These are phyloP conservation scores for Lactifluus hygrophoroides DNA, from an alignment of 768 basidiomycete species.

Conservation along the genomic window DNA sequence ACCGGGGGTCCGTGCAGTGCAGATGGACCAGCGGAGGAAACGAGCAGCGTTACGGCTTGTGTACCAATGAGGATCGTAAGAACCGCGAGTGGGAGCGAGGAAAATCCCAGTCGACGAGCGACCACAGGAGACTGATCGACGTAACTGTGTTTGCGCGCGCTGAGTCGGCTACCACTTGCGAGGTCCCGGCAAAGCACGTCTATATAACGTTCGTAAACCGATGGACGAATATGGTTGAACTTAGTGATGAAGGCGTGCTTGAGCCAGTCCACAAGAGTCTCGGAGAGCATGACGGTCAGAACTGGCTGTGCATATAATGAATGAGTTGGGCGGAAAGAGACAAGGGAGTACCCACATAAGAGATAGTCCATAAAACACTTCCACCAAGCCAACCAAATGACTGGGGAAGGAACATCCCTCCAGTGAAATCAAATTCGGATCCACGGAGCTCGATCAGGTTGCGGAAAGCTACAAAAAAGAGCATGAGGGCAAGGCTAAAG, in stretches of 20 bases:
- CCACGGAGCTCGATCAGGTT: constrained; percentile 93
- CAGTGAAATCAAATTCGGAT: constrained; percentile 70
- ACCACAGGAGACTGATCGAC: constrained; percentile 95
- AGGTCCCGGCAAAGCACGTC: constrained; percentile 95
- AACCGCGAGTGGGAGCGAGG: constrained; percentile 84
- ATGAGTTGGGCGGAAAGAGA: background rate
- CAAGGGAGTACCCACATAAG: constrained; percentile 53
- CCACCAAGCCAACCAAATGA: constrained; percentile 81
- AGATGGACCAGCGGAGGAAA: constrained; percentile 30
- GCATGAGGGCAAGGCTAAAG: constrained; percentile 87
- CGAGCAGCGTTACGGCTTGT: constrained; percentile 57
- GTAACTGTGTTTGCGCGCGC: constrained; percentile 77
- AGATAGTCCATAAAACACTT: constrained; percentile 78
- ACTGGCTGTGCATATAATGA: constrained; percentile 56
- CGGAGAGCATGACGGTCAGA: constrained; percentile 80
- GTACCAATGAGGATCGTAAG: constrained; percentile 69
- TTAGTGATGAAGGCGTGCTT: constrained; percentile 99
- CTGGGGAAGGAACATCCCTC: constrained; percentile 67
- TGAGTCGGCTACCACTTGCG: constrained; percentile 62
- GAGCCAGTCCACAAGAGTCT: constrained; percentile 95
- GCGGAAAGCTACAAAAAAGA: constrained; percentile 82
- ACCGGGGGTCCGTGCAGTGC: constrained; percentile 17
- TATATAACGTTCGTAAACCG: constrained; percentile 89
- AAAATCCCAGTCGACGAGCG: constrained; percentile 88
- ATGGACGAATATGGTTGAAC: constrained; percentile 95